Evolutionary conservation across 2,329 filamentous ascomycete species (phyloP), one percentile per base, ranked within the genome.

Genomic region (Fusarium circinatum): DNA sequence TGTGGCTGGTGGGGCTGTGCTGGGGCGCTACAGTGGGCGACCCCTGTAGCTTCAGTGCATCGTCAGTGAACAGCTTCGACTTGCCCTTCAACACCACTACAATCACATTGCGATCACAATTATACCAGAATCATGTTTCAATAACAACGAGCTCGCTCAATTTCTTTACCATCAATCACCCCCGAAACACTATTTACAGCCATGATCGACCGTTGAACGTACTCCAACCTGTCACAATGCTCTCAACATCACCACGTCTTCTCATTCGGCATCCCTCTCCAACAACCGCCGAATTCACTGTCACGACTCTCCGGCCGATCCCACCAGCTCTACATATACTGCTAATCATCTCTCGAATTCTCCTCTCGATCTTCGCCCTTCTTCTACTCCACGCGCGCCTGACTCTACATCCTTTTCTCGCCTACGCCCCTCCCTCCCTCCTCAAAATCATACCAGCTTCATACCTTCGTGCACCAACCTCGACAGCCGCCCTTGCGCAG

Each of bases 221-320:
- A 44, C 28, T 28, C 38, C 10, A 30, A 42, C 36, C 45, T 39
- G 18, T 57, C 24, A 74, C 80, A 44, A 93, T 94, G 92, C 86
- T 93, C 74, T 89, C 88, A 47, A 89, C 87, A 26, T 78, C 85
- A 2, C 89, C 90, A 15, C 88, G 88, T 75, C 89, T 94, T 57
- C 87, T 85, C 76, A 88, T 88, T 69, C 88, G 90, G 74, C 89
- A 90, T 28, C 93, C 94, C 56, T 95, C 96, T 30, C 92, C 94
- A 52, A 97, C 95, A 6, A 98, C 96, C n/a, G 91, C 94, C 80
- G 93, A 94, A 75, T 98, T 96, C 87, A 97, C 93, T 36, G 94
- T 98, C 63, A 96, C 95, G 41, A 98, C 95, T 65, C 90, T 91
- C 49, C 90, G 93, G 2, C 83, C 85, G 0, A 80, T 84, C 8